Evolutionary conservation across 192 early-diverging fungal genomes (phyloP).

Genomic region (Coemansia sp.): DNA sequence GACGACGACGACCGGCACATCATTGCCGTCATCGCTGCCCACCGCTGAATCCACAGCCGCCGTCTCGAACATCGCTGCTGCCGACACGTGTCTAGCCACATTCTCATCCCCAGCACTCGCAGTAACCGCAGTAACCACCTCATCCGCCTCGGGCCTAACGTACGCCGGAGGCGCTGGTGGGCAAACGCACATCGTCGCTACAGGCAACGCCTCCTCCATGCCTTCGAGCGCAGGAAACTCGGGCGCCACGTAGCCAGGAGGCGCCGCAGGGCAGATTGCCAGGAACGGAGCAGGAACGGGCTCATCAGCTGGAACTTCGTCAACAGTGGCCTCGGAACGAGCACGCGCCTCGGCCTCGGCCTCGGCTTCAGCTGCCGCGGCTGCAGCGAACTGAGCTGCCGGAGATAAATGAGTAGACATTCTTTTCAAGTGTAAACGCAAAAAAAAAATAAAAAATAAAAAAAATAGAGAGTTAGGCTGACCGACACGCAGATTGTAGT

Average conservation of each 20-base stretch:
- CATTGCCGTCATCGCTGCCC: constrained; percentile 24
- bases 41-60: constrained; percentile 39
- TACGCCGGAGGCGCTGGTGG: background rate
- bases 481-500: constrained; percentile 36
- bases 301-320: background rate
- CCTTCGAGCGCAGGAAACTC: background rate
- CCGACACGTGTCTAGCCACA: background rate
- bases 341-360: background rate
- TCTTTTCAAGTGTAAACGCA: background rate
- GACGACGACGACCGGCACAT: background rate
- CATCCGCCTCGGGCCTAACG: background rate
- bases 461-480: background rate
- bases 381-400: constrained; percentile 51
- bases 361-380: constrained; percentile 34
- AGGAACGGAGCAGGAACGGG: background rate
- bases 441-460: constrained; percentile 8
- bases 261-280: background rate
- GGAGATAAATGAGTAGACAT: constrained; percentile 45
- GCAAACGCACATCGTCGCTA: background rate
- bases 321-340: background rate
- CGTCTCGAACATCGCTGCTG: constrained; percentile 22
- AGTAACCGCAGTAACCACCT: background rate
- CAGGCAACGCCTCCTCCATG: background rate
- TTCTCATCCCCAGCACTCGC: background rate
- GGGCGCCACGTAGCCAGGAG: background rate